Conservation (phyloP, 768 basidiomycete genomes). For the Filobasidium floriforme region DNA sequence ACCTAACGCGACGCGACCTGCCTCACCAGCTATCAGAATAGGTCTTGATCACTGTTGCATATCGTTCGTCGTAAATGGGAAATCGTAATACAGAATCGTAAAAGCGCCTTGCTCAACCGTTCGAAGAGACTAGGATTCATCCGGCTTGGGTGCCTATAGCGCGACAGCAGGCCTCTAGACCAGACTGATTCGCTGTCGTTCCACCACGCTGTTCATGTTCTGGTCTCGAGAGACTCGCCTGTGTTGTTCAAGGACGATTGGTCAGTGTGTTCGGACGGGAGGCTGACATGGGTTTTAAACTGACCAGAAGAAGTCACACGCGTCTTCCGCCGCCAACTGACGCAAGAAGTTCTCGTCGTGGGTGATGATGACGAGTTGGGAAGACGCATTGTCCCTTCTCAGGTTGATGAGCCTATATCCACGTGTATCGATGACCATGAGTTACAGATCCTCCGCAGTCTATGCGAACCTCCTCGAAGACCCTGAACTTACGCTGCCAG, state of each 20-base stretch:
- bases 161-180: neutral
- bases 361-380: conserved; percentile 78
- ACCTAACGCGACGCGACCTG: neutral
- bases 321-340: conserved; percentile 78
- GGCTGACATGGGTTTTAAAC: conserved; percentile 33
- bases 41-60: no score
- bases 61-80: no score
- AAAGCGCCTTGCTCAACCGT: neutral
- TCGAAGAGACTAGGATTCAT: neutral
- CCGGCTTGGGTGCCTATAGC: no score
- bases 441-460: neutral
- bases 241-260: no score
- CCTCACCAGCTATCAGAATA: neutral
- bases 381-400: conserved; percentile 76
- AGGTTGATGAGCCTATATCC: conserved; percentile 81
- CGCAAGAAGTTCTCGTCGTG: conserved; percentile 90
- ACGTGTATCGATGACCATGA: neutral
- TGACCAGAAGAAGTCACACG: conserved; percentile 93
- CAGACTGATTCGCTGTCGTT: conserved; percentile 33
- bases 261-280: no score
- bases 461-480: no score
- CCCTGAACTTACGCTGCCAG: conserved; percentile 69
- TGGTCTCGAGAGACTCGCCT: conserved; percentile 72
- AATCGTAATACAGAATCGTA: no score
- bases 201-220: conserved; percentile 64